These are phyloP conservation scores for Claviceps spartinae DNA, from an alignment of 2,329 filamentous ascomycete genomes.

Conservation along the genomic window DNA sequence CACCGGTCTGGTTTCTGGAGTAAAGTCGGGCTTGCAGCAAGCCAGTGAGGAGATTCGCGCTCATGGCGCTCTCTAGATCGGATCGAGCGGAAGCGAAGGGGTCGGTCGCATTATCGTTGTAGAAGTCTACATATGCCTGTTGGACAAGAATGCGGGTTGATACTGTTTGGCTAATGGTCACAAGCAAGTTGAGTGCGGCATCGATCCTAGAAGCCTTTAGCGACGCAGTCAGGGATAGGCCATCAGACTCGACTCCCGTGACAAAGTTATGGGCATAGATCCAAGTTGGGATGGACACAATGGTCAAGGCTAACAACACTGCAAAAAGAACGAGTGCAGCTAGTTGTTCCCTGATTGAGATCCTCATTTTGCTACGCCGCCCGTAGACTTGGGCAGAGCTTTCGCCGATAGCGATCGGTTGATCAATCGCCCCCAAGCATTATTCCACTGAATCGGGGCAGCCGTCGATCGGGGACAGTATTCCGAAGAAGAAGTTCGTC, in stretches of 20 bases:
- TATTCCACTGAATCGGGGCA: neutral
- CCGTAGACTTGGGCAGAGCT: neutral
- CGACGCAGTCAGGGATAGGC: constrained; percentile 65
- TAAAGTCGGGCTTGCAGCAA: constrained; percentile 64
- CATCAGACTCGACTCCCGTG: constrained; percentile 37
- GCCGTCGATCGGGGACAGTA: neutral
- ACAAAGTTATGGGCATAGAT: constrained; percentile 44
- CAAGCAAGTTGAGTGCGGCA: constrained; percentile 65
- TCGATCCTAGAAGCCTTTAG: constrained; percentile 75
- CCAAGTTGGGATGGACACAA: constrained; percentile 68
- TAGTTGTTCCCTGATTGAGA: constrained; percentile 80
- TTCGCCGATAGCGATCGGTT: neutral
- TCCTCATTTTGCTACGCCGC: constrained; percentile 46
- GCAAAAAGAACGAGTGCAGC: constrained; percentile 64
- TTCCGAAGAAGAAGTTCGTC: neutral
- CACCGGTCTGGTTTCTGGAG: constrained; percentile 50
- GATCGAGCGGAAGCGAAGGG: constrained; percentile 47
- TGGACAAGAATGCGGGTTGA: constrained; percentile 52
- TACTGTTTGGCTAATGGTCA: constrained; percentile 60
- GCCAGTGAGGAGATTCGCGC: constrained; percentile 39
- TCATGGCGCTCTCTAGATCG: constrained; percentile 63
- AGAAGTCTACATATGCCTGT: constrained; percentile 36
- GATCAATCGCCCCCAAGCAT: constrained; percentile 1
- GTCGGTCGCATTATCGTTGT: constrained; percentile 34
- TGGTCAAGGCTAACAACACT: constrained; percentile 59